Base-by-base conservation (phyloP, 2,329 filamentous ascomycete genomes). In the Colletotrichum orbiculare region DNA sequence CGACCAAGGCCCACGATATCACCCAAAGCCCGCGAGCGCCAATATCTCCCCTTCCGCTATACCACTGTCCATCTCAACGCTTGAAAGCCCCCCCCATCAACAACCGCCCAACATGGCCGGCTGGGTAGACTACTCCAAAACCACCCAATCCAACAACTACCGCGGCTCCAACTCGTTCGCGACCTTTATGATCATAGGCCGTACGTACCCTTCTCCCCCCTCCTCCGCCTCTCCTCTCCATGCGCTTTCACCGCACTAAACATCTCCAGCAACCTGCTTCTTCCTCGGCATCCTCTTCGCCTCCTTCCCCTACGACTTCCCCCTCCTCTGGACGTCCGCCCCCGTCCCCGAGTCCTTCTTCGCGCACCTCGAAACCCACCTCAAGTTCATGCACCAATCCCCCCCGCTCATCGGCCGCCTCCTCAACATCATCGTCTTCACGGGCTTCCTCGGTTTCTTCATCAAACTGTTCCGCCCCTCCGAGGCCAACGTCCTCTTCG, bases 231-330 rank as follows among this genome's bases (percentile, higher is more conserved):
- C 49, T 62, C 35, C 37, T n/a, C 53, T 42, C 17, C 15, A 50
- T 66, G 25, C 35, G 33, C 15, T 6, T n/a, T 37, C 43, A 61
- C 37, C 34, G 50, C 25, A 12, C 55, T 35, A 54, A 45, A 61
- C 59, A 49, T 54, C 57, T 34, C 42, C 72, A 94, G 91, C 91
- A 69, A 94, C 92, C 70, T 97, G 93, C 79, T 99, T 99, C 87
- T 97, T 98, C 87, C 91, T 99, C 69, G 96, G 96, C 72, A 94
- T 98, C 78, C 90, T 99, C 79, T 99, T 98, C 87, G 94, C 94
- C 72, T 89, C 90, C 68, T 96, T 98, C 80, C 94, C 96, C 67
- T 99, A 98, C 84, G 96, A 96, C 84, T 96, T 93, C 82, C 91
- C 93, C 66, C 89, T 96, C 68, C 90, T 96, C 58, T 96, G 93